Conservation (phyloP, 2,329 filamentous ascomycete genomes). For the Colletotrichum agaves region DNA sequence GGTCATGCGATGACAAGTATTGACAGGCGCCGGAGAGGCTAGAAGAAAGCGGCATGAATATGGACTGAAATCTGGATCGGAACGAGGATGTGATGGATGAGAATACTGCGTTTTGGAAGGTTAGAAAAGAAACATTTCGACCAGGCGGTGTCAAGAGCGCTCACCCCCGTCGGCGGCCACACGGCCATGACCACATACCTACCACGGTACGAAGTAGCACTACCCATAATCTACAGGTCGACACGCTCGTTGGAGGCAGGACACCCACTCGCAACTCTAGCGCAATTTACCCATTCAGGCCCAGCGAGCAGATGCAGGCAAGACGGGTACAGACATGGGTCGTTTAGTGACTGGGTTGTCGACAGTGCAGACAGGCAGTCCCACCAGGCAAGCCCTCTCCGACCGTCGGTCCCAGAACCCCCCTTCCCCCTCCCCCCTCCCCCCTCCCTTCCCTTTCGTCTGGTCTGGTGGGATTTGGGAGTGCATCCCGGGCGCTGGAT, state of each 20-base stretch:
- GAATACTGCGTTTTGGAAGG: neutral
- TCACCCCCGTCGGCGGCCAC: conserved; percentile 9
- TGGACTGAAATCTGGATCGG: conserved; percentile 1
- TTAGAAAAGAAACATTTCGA: conserved; percentile 16
- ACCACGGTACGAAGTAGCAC: neutral
- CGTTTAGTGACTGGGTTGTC: neutral
- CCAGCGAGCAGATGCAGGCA: conserved; percentile 10
- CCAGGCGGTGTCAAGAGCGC: conserved; percentile 4
- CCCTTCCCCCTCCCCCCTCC: neutral
- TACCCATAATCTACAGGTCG: conserved; percentile 24
- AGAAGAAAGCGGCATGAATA: neutral
- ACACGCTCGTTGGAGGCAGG: conserved; percentile 33
- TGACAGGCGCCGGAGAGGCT: neutral
- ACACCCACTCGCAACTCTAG: conserved; percentile 36
- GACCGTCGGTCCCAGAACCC: conserved; percentile 1
- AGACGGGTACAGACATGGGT: conserved; percentile 27
- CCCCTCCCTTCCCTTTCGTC: conserved; percentile 25
- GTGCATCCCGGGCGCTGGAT: conserved; percentile 30
- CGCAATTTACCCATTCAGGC: conserved; percentile 33
- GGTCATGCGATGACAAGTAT: conserved; percentile 18
- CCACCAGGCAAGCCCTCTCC: conserved; percentile 35
- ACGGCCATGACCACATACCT: neutral
- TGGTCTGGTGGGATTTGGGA: conserved; percentile 32
- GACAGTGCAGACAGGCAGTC: conserved; percentile 21
- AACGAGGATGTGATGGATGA: conserved; percentile 11